A percentile compares a stretch with the other conserved stretches of the same genome.
These are phyloP conservation scores for Colletotrichum sidae DNA, from an alignment of 2,329 filamentous ascomycete genomes.

Conservation along the genomic window DNA sequence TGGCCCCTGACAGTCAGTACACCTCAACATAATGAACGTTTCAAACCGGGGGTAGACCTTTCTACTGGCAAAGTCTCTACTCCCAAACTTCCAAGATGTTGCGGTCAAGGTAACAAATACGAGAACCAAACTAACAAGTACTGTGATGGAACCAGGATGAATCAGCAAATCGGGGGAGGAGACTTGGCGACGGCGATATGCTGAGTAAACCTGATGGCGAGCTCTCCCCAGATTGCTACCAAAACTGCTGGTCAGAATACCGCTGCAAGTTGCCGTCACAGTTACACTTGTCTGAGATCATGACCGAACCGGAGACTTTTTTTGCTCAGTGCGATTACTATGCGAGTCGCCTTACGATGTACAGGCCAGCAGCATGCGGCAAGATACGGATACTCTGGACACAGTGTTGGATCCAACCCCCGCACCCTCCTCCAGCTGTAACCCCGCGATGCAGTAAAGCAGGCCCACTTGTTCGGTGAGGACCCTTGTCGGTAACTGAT, in stretches of 20 bases:
- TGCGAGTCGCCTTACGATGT: conserved; percentile 3
- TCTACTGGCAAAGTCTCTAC: no score
- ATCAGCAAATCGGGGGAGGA: not conserved
- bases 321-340: conserved; percentile 13
- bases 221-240: not conserved
- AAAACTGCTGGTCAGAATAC: not conserved
- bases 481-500: conserved; percentile 32
- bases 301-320: conserved; percentile 2
- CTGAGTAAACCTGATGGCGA: not conserved
- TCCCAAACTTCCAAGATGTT: no score
- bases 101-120: no score
- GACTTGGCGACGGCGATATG: not conserved
- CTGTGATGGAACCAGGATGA: no score
- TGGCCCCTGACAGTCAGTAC: no score
- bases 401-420: conserved; percentile 31
- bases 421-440: conserved; percentile 24
- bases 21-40: no score
- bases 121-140: no score
- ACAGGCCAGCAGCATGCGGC: not conserved
- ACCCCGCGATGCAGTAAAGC: conserved; percentile 33
- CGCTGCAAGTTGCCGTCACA: not conserved
- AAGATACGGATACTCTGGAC: not conserved
- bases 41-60: no score
- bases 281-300: not conserved
- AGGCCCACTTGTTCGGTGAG: conserved; percentile 29